Percentiles rank a stretch among this genome's conserved stretches.
These are phyloP conservation scores for Haplosporangium sp. DNA, from an alignment of 371 early-diverging fungal genomes.

Conservation along the genomic window DNA sequence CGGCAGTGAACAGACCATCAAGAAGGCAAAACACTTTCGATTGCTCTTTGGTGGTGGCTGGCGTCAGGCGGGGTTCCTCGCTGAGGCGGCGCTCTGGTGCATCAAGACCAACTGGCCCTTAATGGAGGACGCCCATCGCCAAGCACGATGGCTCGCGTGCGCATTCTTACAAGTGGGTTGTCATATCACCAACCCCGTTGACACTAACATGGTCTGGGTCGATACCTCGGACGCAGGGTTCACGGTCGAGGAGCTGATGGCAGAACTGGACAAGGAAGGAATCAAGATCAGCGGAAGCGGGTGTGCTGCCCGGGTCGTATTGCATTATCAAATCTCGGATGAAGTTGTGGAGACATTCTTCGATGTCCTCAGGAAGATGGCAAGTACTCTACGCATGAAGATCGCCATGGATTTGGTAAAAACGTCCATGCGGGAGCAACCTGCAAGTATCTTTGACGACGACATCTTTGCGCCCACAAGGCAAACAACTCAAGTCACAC, in stretches of 20 bases:
- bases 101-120: conserved; percentile 73
- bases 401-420: conserved; percentile 27
- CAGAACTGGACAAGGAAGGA: conserved; percentile 62
- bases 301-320: conserved; percentile 71
- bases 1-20: conserved; percentile 72
- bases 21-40: conserved; percentile 85
- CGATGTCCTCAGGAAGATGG: conserved; percentile 44
- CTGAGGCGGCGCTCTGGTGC: conserved; percentile 80
- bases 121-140: conserved; percentile 74
- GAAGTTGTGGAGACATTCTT: conserved; percentile 69
- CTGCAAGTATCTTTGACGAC: conserved; percentile 10
- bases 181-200: conserved; percentile 69
- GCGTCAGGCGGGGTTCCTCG: conserved; percentile 88
- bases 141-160: conserved; percentile 73
- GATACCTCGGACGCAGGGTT: conserved; percentile 65
- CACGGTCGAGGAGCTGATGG: conserved; percentile 63
- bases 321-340: conserved; percentile 80
- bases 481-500: conserved; percentile 4
- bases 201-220: conserved; percentile 94
- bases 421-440: conserved; percentile 22
- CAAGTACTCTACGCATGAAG: conserved; percentile 22
- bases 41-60: conserved; percentile 94
- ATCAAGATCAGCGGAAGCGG: conserved; percentile 74
- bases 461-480: background rate
- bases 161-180: conserved; percentile 73